phyloP scores from a whole-genome alignment of 371 early-diverging fungal species.

The Mortierella sp. region DNA sequence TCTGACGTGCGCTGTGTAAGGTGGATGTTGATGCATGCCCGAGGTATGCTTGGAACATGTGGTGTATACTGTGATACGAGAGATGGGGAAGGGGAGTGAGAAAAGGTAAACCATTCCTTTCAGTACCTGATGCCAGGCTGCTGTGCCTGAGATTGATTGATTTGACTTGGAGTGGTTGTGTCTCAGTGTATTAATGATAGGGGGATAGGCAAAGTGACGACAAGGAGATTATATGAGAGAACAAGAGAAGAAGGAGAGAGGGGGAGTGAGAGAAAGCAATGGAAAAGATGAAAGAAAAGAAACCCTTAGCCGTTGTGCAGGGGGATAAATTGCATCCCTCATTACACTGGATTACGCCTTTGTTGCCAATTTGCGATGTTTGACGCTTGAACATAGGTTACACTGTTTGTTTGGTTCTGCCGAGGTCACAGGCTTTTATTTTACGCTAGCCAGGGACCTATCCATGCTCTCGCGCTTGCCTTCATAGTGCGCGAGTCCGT shows the following conservation, averaged over 20 bases:
- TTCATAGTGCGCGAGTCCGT: too few relatives aligned
- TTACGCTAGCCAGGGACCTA: background rate
- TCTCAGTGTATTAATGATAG: background rate
- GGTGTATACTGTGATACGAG: background rate
- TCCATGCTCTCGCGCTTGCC: background rate
- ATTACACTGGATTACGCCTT: background rate
- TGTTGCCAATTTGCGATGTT: background rate
- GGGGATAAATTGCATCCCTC: background rate
- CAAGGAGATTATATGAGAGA: background rate
- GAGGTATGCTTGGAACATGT: background rate
- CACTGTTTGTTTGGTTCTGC: background rate
- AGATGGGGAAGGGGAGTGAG: background rate
- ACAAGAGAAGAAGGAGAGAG: background rate
- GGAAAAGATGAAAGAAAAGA: background rate
- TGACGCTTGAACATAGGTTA: background rate
- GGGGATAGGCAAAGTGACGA: background rate
- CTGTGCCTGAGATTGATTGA: background rate
- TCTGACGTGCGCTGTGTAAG: too few relatives aligned
- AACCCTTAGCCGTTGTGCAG: background rate
- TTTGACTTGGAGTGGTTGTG: background rate
- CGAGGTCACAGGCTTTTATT: background rate
- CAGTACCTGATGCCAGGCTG: background rate
- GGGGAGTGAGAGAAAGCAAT: background rate
- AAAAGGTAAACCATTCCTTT: too few relatives aligned
- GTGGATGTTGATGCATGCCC: background rate